phyloP scores from a whole-genome alignment of 2,329 filamentous ascomycete species.

The Trichoderma sp. region DNA sequence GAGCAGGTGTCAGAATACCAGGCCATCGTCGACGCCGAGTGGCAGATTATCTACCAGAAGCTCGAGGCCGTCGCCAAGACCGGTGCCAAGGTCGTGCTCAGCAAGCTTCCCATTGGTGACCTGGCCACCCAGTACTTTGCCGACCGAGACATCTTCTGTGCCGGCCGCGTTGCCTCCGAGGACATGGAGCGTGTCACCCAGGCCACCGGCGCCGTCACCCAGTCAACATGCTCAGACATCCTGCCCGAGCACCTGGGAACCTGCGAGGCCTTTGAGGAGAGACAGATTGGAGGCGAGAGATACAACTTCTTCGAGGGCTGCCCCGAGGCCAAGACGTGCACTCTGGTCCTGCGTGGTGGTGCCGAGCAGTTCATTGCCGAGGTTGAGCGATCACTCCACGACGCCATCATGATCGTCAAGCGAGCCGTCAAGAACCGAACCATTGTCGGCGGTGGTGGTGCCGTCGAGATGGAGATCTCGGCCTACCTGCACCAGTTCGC shows the following conservation, averaged over 20 bases:
- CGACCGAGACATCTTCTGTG: slow-evolving; percentile 97
- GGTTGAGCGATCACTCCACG: slow-evolving; percentile 94
- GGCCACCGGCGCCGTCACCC: slow-evolving; percentile 86
- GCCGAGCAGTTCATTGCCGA: slow-evolving; percentile 99
- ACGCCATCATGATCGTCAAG: slow-evolving; percentile 99
- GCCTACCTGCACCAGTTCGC: slow-evolving; percentile 90
- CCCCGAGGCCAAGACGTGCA: slow-evolving; percentile 94
- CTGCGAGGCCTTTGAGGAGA: slow-evolving; percentile 88
- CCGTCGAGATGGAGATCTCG: slow-evolving; percentile 94
- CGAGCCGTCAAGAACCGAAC: slow-evolving; percentile 91
- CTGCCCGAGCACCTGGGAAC: slow-evolving; percentile 83
- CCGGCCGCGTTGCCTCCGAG: slow-evolving; percentile 84
- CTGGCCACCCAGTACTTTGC: slow-evolving; percentile 97
- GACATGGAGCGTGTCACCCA: slow-evolving; percentile 96
- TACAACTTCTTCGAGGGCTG: slow-evolving; percentile 99
- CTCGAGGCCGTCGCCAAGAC: slow-evolving; percentile 92
- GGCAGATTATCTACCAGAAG: slow-evolving; percentile 99
- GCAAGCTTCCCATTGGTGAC: slow-evolving; percentile 96
- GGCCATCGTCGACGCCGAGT: slow-evolving; percentile 97
- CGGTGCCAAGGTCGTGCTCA: slow-evolving; percentile 94
- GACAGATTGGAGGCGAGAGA: slow-evolving; percentile 93
- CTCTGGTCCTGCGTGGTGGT: slow-evolving; percentile 87
- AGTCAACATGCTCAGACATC: slow-evolving; percentile 97
- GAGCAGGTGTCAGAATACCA: slow-evolving; percentile 99
- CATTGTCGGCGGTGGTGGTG: slow-evolving; percentile 93